Base-by-base conservation (phyloP, 495 filamentous ascomycete species). In the Niebla homalea region DNA sequence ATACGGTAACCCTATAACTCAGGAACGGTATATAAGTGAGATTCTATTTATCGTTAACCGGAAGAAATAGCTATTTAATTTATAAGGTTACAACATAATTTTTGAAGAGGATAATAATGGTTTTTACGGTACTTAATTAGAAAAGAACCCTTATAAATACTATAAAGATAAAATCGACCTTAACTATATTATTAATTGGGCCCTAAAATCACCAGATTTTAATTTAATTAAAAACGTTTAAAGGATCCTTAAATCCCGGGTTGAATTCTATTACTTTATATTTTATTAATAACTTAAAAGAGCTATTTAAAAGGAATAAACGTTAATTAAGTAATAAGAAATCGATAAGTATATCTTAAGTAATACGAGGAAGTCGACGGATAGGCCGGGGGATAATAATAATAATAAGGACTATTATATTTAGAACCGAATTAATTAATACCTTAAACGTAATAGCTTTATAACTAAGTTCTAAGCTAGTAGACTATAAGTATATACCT, bases 201-300 rank as follows among this genome's bases (percentile, higher is more conserved):
- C 36, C 14, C 11, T 38, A 7, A n/a, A 50, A n/a, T 50, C 36
- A 21, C 36, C 36, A 22, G 21, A 50, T 50, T 20, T 50, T 15
- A 50, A 50, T 25, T 38, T 23, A 41, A 50, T 50, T 21, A 20
- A 50, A 36, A 50, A 50, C 19, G 14, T 50, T 18, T 50, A 37
- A 22, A 38, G 47, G 35, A 49, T 49, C 16, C 36, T 49, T 3
- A 49, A 49, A 36, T 40, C 32, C 5, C 36, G 48, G 6, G 37
- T 40, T 38, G 41, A 50, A 25, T 8, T 49, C 3, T 35, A 47
- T 14, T n/a, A 47, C 16, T 47, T 14, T 1, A 47, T 47, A 12
- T 32, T 3, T 2, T n/a, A 14, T 16, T 11, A 47, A 36, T 18
- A 47, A 36, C 45, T 47, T 40, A 12, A 16, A 20, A 16, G 12